Evolutionary conservation across 306 rosid species (phyloP).

Genomic region (Coriaria nepalensis): DNA sequence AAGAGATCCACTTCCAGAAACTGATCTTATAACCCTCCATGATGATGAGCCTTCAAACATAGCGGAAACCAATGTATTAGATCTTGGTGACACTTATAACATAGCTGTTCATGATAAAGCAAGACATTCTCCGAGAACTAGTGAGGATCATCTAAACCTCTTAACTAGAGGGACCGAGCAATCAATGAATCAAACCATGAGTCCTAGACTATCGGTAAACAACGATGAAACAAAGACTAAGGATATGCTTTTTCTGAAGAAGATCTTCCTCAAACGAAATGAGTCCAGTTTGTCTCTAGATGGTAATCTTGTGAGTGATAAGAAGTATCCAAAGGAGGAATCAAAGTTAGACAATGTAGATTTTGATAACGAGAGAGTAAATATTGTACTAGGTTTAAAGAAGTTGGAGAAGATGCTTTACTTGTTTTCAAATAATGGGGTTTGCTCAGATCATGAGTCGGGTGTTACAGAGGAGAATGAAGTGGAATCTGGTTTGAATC

Average conservation of each 20-base stretch:
- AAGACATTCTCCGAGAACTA: constrained; percentile 59
- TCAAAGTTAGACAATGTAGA: constrained; percentile 4
- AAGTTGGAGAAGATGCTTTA: constrained; percentile 56
- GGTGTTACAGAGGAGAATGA: constrained; percentile 10
- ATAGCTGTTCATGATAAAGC: constrained; percentile 35
- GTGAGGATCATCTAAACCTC: constrained; percentile 64
- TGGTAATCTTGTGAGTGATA: constrained; percentile 53
- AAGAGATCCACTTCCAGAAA: constrained; percentile 12
- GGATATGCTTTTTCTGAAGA: constrained; percentile 37
- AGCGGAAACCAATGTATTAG: constrained; percentile 28
- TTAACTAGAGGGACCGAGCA: constrained; percentile 53
- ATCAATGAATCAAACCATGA: constrained; percentile 30
- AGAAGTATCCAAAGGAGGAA: constrained; percentile 13
- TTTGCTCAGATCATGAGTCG: too few relatives aligned
- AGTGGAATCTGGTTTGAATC: not conserved
- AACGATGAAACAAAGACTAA: constrained; percentile 44
- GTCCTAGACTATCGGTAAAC: constrained; percentile 60
- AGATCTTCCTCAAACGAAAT: constrained; percentile 79
- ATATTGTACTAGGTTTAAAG: constrained; percentile 21
- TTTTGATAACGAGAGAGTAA: too few relatives aligned
- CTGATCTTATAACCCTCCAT: constrained; percentile 17
- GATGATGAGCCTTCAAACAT: constrained; percentile 20
- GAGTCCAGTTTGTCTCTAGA: constrained; percentile 83
- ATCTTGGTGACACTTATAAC: constrained; percentile 92
- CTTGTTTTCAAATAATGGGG: constrained; percentile 25